Base-by-base conservation (phyloP, 768 basidiomycete genomes). In the Cystofilobasidium macerans region DNA sequence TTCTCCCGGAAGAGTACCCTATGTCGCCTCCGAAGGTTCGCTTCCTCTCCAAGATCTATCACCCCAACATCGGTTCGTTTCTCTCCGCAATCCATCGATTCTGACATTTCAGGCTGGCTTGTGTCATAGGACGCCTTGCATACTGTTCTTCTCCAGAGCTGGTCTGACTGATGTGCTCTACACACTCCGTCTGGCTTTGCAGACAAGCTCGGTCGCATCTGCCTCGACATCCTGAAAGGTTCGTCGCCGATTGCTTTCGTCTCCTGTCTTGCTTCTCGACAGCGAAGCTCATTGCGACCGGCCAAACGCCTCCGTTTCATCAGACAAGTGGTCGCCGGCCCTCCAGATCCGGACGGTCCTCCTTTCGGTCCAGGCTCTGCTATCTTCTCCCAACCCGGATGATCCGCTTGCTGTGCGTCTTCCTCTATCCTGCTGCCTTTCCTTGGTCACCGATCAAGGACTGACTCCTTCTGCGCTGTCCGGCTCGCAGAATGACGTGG, bases 201-300 rank as follows among this genome's bases (percentile, higher is more conserved):
- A 98, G 94, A 99, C 78, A 99, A 99, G 78, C 86, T 99, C 35
- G 95, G 95, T 40, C 85, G 95, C 24, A 99, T 99, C 78, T 99
- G 95, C 77, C 79, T 99, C 64, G 95, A 99, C 76, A 98, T 99
- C 73, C 79, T 99, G 73, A 99, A 99, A 82, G 89, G 90, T 87
- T 72, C 56, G 81, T 74, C 26, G 18, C 24, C 28, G 12, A 7
- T 26, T 42, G 24, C 12, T 24, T 16, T 9, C 32, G 28, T 28
- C 3, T 16, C 57, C 14, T 7, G 8, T 13, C 42, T 42, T 5
- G 7, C 14, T 38, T 6, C 5, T 8, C 16, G 8, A 7, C 35
- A 9, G 16, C 20, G 28, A 32, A 12, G 32, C 30, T 7, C 11
- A 57, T n/a, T 13, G 20, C 35, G 14, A 38, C n/a, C 35, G 12